Evolutionary conservation across 768 basidiomycete species (phyloP).

Genomic region (Auriculariales sp.): DNA sequence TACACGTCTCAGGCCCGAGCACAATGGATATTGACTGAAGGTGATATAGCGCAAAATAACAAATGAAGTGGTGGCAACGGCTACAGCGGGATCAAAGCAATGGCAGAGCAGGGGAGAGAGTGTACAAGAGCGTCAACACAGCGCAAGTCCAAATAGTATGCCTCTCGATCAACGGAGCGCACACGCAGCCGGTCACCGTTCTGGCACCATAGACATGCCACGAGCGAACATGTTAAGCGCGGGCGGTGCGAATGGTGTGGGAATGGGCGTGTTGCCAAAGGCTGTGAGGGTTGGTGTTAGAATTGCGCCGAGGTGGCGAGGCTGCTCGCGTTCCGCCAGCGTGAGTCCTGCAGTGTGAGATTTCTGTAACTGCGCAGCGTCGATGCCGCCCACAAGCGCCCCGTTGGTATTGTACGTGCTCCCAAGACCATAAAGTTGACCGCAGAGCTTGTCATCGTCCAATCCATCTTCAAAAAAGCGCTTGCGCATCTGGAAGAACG

Average conservation of each 20-base stretch:
- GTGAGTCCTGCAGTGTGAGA: background rate
- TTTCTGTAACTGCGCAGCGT: background rate
- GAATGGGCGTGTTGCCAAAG: background rate
- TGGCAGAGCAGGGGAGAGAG: too few species aligned
- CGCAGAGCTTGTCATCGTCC: constrained; percentile 70
- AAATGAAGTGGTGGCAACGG: too few species aligned
- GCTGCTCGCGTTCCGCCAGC: constrained; percentile 5
- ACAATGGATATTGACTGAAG: too few species aligned
- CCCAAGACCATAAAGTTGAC: constrained; percentile 72
- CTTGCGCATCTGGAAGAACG: constrained; percentile 93
- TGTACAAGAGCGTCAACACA: too few species aligned
- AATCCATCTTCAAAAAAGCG: constrained; percentile 83
- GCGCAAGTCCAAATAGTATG: too few species aligned
- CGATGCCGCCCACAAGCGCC: background rate
- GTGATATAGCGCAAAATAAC: too few species aligned
- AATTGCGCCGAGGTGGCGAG: background rate
- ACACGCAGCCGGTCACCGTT: background rate
- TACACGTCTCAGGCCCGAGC: too few species aligned
- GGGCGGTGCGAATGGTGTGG: background rate
- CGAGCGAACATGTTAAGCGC: background rate
- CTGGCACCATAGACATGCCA: background rate
- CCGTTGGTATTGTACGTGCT: constrained; percentile 31
- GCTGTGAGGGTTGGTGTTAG: background rate
- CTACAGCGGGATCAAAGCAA: too few species aligned
- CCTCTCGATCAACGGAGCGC: too few species aligned